Conservation (phyloP, 2,329 filamentous ascomycete genomes). For the Colletotrichum simmondsii region DNA sequence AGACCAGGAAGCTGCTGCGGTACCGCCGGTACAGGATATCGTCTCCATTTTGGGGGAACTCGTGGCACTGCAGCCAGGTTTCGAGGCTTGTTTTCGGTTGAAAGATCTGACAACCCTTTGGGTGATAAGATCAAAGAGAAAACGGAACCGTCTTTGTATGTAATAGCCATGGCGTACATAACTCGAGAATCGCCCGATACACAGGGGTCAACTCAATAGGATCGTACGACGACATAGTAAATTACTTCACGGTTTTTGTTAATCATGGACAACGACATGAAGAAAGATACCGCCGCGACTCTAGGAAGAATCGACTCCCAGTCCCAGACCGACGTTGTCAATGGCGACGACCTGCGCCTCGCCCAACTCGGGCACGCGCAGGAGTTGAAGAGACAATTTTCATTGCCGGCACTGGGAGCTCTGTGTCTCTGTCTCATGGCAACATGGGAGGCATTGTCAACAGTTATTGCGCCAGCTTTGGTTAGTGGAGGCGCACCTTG, state of each 20-base stretch:
- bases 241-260: not conserved
- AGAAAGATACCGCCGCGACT: conserved; percentile 11
- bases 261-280: conserved; percentile 21
- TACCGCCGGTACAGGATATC: not conserved
- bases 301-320: conserved; percentile 14
- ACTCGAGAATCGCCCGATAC: conserved; percentile 7
- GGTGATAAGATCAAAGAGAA: conserved; percentile 4
- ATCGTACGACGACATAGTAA: conserved; percentile 8
- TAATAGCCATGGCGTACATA: conserved; percentile 22
- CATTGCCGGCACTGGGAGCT: conserved; percentile 54
- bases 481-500: conserved; percentile 57
- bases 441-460: conserved; percentile 61
- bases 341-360: conserved; percentile 33
- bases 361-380: conserved; percentile 43
- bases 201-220: not conserved
- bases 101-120: not conserved
- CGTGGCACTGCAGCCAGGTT: not conserved
- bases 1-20: not conserved
- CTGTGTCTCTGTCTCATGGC: conserved; percentile 61
- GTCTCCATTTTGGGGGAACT: conserved; percentile 7
- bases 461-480: conserved; percentile 56
- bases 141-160: not conserved
- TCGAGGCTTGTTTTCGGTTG: not conserved
- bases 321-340: not conserved
- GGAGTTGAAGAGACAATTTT: conserved; percentile 47